phyloP scores from a whole-genome alignment of 148 eudicot species.

The Rhododendron griersonianum region DNA sequence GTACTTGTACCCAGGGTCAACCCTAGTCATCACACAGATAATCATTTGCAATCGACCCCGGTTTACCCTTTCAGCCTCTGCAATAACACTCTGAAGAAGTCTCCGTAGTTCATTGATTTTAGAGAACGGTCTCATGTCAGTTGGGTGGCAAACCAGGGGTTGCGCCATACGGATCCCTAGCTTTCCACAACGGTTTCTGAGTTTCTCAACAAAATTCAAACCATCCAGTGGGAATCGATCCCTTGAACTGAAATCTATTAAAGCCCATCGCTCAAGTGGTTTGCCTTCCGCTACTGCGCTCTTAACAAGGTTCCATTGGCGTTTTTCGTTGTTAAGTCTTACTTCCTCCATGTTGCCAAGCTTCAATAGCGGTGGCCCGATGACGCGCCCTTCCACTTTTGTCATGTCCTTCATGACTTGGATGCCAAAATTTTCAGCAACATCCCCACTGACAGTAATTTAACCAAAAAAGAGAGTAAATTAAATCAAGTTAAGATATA shows the following conservation, averaged over 20 bases:
- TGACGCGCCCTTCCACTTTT: slow-evolving; percentile 46
- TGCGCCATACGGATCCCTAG: slow-evolving; percentile 33
- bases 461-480: background rate
- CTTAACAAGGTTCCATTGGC: slow-evolving; percentile 57
- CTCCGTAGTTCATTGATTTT: slow-evolving; percentile 18
- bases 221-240: slow-evolving; percentile 12
- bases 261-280: slow-evolving; percentile 51
- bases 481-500: background rate
- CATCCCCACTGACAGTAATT: slow-evolving; percentile 30
- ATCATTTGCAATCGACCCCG: slow-evolving; percentile 42
- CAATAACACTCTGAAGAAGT: slow-evolving; percentile 25
- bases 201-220: slow-evolving; percentile 22
- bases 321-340: slow-evolving; percentile 33
- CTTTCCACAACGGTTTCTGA: slow-evolving; percentile 35
- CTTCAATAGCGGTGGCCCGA: slow-evolving; percentile 55
- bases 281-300: slow-evolving; percentile 50
- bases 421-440: slow-evolving; percentile 40
- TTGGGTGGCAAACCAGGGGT: slow-evolving; percentile 17
- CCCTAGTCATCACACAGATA: slow-evolving; percentile 49
- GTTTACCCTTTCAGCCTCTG: slow-evolving; percentile 1
- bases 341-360: slow-evolving; percentile 19
- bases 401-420: slow-evolving; percentile 48
- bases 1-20: slow-evolving; percentile 42
- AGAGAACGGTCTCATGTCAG: slow-evolving; percentile 27
- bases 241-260: slow-evolving; percentile 40